These are phyloP conservation scores for Agastache rugosa DNA, from an alignment of 257 asterid species.

Conservation along the genomic window DNA sequence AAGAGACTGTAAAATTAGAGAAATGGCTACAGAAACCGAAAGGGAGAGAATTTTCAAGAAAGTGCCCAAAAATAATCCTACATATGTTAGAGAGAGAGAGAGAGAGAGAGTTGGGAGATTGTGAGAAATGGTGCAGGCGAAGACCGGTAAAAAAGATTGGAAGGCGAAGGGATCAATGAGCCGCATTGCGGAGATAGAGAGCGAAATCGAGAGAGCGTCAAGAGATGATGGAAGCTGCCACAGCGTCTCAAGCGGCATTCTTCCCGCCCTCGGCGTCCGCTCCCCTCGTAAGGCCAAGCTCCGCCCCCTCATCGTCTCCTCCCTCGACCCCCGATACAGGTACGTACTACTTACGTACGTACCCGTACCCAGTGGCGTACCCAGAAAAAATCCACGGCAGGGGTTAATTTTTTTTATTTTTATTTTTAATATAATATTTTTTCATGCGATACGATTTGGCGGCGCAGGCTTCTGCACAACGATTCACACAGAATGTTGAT, in stretches of 20 bases:
- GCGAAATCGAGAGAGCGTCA: conserved; percentile 50
- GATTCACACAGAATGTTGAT: no score
- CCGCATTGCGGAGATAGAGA: conserved; percentile 41
- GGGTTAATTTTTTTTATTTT: no score
- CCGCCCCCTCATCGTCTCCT: conserved; percentile 57
- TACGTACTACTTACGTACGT: background rate
- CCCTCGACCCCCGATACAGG: conserved; percentile 55
- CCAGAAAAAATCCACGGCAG: no score
- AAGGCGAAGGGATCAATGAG: conserved; percentile 33
- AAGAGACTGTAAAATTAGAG: background rate
- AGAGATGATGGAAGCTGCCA: conserved; percentile 58
- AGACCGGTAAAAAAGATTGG: background rate
- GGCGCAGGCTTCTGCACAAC: no score
- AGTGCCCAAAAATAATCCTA: background rate
- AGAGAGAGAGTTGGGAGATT: background rate
- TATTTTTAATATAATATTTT: no score
- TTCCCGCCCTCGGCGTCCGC: conserved; percentile 76
- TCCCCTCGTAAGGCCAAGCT: conserved; percentile 50
- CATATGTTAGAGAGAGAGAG: background rate
- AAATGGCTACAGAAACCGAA: no score
- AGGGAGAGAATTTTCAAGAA: background rate
- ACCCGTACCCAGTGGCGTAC: no score
- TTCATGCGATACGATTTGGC: no score
- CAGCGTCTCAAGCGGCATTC: conserved; percentile 57
- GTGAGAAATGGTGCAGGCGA: background rate